Percentiles rank a stretch among this genome's conserved stretches.
Conservation (phyloP, 31 red algal species). For the Odonthalia washingtoniensis region DNA sequence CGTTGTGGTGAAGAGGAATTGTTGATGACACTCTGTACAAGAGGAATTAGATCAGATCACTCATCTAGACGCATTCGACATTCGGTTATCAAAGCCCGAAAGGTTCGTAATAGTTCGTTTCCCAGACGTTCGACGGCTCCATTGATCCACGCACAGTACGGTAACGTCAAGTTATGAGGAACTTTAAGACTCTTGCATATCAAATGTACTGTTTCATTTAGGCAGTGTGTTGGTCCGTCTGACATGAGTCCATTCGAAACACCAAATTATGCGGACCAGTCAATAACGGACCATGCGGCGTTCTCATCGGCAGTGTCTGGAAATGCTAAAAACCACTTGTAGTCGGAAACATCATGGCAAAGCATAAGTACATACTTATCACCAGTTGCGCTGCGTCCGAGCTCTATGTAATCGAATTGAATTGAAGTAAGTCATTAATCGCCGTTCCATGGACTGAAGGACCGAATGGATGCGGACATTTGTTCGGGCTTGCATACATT, state of each 20-base stretch:
- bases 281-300: not conserved
- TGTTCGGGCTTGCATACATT: no score
- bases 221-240: constrained; percentile 28
- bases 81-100: not conserved
- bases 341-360: constrained; percentile 28
- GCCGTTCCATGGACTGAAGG: no score
- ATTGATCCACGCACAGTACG: no score
- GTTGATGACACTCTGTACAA: constrained; percentile 23
- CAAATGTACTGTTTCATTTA: constrained; percentile 7
- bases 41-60: not conserved
- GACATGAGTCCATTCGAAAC: no score
- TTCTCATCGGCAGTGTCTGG: not conserved
- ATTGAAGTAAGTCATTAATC: no score
- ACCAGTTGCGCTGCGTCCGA: no score
- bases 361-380: no score
- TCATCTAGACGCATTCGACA: constrained; percentile 1
- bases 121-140: constrained; percentile 21
- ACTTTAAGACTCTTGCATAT: not conserved
- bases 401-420: no score
- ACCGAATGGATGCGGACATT: no score
- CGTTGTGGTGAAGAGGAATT: no score
- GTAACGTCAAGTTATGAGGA: constrained; percentile 27
- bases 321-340: constrained; percentile 10
- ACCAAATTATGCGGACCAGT: constrained; percentile 25
- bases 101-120: constrained; percentile 12